phyloP scores from a whole-genome alignment of 2,329 filamentous ascomycete species.

The Xylaria digitata region DNA sequence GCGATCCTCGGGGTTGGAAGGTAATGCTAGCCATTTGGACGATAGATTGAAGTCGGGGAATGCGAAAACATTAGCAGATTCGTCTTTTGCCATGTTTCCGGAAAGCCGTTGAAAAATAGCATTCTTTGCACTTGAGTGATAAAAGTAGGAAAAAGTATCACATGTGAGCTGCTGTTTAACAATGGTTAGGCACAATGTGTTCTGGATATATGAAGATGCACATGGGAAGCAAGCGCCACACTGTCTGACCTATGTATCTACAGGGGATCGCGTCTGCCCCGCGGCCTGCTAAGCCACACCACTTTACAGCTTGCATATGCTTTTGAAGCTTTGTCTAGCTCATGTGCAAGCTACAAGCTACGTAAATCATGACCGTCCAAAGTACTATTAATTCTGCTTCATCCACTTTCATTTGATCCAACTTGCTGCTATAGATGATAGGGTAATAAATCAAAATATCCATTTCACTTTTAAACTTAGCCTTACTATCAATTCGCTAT shows the following conservation, averaged over 20 bases:
- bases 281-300: slow-evolving; percentile 41
- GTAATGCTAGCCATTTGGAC: slow-evolving; percentile 61
- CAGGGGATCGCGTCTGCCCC: slow-evolving; percentile 37
- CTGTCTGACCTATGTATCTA: neutral
- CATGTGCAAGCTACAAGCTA: no score
- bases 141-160: neutral
- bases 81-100: slow-evolving; percentile 55
- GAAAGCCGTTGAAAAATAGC: slow-evolving; percentile 19
- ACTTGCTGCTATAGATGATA: slow-evolving; percentile 2
- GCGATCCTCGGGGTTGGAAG: slow-evolving; percentile 43
- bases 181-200: neutral
- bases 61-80: slow-evolving; percentile 68
- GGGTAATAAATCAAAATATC: neutral
- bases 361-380: neutral
- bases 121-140: slow-evolving; percentile 34
- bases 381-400: neutral
- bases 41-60: slow-evolving; percentile 70
- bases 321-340: no score
- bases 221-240: slow-evolving; percentile 20
- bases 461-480: neutral
- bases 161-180: neutral
- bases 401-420: slow-evolving; percentile 8
- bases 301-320: neutral
- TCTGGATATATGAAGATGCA: neutral
- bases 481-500: neutral